Base-by-base conservation (phyloP, 1,139 yeast genomes). In the Maudiozyma humilis region DNA sequence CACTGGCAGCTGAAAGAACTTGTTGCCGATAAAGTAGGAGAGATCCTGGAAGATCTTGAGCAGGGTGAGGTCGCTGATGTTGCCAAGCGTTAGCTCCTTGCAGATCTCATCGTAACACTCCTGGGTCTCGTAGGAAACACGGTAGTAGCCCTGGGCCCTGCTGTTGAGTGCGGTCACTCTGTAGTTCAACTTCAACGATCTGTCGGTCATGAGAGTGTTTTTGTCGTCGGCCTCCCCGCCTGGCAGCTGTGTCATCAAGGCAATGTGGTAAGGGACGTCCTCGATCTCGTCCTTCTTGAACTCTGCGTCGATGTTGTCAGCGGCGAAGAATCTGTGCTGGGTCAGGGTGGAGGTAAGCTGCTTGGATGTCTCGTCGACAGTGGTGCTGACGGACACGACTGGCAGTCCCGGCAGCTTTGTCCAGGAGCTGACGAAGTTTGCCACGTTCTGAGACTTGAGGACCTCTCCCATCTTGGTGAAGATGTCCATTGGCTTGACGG, bases 331-430 rank as follows among this genome's bases (percentile, higher is more conserved):
- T 46, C 79, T 66, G 55, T 78, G 79, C 60, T 81, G 88, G 42
- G 68, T 76, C 36, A 76, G 53, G 10, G 55, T 50, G 5, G 78
- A 52, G 36, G 32, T 43, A 16, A 15, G 17, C 10, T 15, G 29
- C 3, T 32, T 34, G 2, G 23, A 31, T 4, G 62, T 57, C 3
- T 54, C 62, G 4, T 57, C 67, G 0, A 58, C 58, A 18, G 52
- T 51, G 0, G 58, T 47, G 0, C 62, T 51, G 1, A 79, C 77
- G 7, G 61, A 58, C 14, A 82, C 57, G 2, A 76, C 56, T 2
- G 91, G 89, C 44, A 65, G 72, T 0, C 87, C 87, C 1, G 79
- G 70, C 18, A 71, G 62, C 53, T 76, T 69, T 4, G 72, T 62
- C 87, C 87, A 81, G 1, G 83, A 73, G 48, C 75, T 73, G 51